Base-by-base conservation (phyloP, 805 yeast species). In the Cyberlindnera xishuangbannaensis region DNA sequence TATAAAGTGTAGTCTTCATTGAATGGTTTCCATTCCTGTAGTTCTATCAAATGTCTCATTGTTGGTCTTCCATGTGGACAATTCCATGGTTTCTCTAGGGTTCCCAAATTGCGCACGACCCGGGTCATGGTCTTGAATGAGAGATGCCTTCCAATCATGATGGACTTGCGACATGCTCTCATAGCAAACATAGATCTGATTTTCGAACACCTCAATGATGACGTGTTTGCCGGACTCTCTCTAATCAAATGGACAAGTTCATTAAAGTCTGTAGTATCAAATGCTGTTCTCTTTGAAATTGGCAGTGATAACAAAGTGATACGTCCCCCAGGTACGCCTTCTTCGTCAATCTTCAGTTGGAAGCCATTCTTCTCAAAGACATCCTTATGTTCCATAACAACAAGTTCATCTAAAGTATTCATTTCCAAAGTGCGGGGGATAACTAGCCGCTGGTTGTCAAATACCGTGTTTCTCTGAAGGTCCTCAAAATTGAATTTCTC, bases 31-130 rank as follows among this genome's bases (percentile, higher is more conserved):
- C 76, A 67, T 28, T 62, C 56, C 26, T 62, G 56, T 24, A 80
- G 50, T 36, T 83, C 86, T 39, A 79, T 74, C 38, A 90, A 64
- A 57, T 90, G 97, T 35, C 98, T 69, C 82, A 92, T 77, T 1
- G 99, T 92, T 0, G 98, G 99, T 43, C 99, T 65, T 0, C 99
- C 98, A 59, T 92, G 99, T 0, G 99, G 99, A 46, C 78, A 71
- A 35, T 70, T 70, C 98, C 99, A 92, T 1, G 99, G 99, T 52
- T 85, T 84, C 41, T 86, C 88, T 24, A 92, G 64, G 0, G 56
- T 62, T 10, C 90, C 74, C 33, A 92, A 61, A 49, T 86, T 71
- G 19, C 61, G 53, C 6, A 92, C 88, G 3, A 92, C 76, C 24
- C 51, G 61, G 2, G 57, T 53, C 99, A 92, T 92, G 7, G 75